These are phyloP conservation scores for Mortierella sp. DNA, from an alignment of 371 early-diverging fungal genomes.

Conservation along the genomic window DNA sequence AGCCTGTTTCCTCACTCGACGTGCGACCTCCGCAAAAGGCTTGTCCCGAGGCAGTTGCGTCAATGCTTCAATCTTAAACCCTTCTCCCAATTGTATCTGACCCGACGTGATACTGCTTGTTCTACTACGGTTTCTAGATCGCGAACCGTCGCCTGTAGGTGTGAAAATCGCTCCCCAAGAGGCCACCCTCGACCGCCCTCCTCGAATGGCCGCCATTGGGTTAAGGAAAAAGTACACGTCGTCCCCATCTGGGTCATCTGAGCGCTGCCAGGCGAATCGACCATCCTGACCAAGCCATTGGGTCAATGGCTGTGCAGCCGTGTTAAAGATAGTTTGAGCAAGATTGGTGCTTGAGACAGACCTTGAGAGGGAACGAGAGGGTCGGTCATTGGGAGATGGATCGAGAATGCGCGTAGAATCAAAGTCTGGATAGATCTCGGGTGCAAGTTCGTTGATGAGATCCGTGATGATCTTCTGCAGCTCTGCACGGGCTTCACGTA, in stretches of 20 bases:
- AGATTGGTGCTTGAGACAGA: slow-evolving; percentile 49
- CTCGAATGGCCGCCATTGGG: slow-evolving; percentile 46
- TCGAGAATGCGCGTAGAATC: slow-evolving; percentile 60
- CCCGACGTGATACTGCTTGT: slow-evolving; percentile 56
- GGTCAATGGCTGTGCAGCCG: slow-evolving; percentile 37
- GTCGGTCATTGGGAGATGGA: slow-evolving; percentile 43
- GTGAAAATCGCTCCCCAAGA: slow-evolving; percentile 44
- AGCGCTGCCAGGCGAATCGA: slow-evolving; percentile 67
- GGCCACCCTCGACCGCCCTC: slow-evolving; percentile 41
- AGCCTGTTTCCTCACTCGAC: slow-evolving; percentile 35
- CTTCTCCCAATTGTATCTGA: slow-evolving; percentile 49
- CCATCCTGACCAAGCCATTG: slow-evolving; percentile 66
- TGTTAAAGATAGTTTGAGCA: slow-evolving; percentile 48
- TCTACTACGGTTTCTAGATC: slow-evolving; percentile 55
- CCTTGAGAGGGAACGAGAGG: slow-evolving; percentile 30
- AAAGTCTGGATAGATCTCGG: slow-evolving; percentile 85
- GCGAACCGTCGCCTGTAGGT: slow-evolving; percentile 39
- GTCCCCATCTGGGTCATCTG: slow-evolving; percentile 60
- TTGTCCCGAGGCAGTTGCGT: slow-evolving; percentile 57
- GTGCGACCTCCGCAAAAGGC: slow-evolving; percentile 54
- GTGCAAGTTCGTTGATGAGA: slow-evolving; percentile 88
- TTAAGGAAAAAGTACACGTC: slow-evolving; percentile 64
- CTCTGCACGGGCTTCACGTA: slow-evolving; percentile 74
- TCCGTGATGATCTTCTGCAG: slow-evolving; percentile 82
- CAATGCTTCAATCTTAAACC: slow-evolving; percentile 63